Percentiles rank a stretch among this genome's conserved stretches.
phyloP scores from a whole-genome alignment of 805 yeast species.

The Metschnikowia noctiluminum region DNA sequence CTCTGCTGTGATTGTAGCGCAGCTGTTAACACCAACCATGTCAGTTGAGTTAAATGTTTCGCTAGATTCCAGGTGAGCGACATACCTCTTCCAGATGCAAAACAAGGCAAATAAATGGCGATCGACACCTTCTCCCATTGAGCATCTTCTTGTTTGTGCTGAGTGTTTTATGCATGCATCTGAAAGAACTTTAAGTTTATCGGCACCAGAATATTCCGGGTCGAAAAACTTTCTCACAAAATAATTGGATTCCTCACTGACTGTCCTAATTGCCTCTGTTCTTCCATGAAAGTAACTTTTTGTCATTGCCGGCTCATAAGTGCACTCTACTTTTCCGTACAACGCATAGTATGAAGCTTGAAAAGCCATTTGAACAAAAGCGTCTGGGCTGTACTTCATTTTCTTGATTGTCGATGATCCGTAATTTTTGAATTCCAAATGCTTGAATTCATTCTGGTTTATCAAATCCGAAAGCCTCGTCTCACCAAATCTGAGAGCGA shows the following conservation, averaged over 20 bases:
- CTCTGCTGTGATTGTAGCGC: constrained; percentile 9
- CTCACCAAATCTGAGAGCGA: constrained; percentile 85
- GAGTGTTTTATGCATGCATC: constrained; percentile 73
- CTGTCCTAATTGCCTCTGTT: constrained; percentile 88
- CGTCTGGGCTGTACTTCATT: constrained; percentile 90
- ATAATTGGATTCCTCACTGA: constrained; percentile 70
- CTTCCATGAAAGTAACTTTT: constrained; percentile 83
- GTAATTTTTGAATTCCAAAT: constrained; percentile 65
- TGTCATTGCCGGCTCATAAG: constrained; percentile 97
- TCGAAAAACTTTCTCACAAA: constrained; percentile 87
- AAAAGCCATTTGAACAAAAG: constrained; percentile 89
- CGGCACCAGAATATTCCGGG: constrained; percentile 50
- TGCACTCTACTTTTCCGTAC: constrained; percentile 89
- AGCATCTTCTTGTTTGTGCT: constrained; percentile 61
- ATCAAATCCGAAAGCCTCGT: constrained; percentile 84
- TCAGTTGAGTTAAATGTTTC: constrained; percentile 1
- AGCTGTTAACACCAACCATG: constrained; percentile 12
- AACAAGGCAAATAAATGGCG: constrained; percentile 85
- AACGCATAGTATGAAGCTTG: constrained; percentile 90
- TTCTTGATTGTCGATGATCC: constrained; percentile 79
- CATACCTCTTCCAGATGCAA: constrained; percentile 78
- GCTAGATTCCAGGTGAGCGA: constrained; percentile 22
- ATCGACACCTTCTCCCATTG: constrained; percentile 86
- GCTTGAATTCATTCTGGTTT: constrained; percentile 83
- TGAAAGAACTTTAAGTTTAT: constrained; percentile 57